Evolutionary conservation across 768 basidiomycete genomes (phyloP).

Genomic region (Suillus alpinus): DNA sequence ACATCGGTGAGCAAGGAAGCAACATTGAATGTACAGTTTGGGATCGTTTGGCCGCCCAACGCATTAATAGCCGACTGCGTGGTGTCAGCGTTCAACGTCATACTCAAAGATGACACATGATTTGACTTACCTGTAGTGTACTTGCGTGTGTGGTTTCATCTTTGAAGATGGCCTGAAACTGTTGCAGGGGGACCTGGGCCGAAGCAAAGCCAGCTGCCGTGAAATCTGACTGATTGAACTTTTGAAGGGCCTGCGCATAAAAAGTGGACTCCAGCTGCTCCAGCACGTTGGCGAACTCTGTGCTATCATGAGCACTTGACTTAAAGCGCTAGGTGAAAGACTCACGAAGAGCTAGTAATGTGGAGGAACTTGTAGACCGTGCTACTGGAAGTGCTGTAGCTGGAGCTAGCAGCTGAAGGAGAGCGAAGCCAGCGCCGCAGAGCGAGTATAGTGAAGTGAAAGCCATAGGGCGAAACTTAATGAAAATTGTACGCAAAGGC

Average conservation of each 20-base stretch:
- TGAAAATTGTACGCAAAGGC: not conserved
- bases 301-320: not conserved
- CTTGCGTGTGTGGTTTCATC: slow-evolving; percentile 64
- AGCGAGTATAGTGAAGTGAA: not conserved
- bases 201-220: slow-evolving; percentile 59
- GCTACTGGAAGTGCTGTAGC: slow-evolving; percentile 10
- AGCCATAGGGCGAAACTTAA: not conserved
- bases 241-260: slow-evolving; percentile 61
- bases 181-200: slow-evolving; percentile 52
- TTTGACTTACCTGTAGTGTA: slow-evolving; percentile 45
- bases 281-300: slow-evolving; percentile 75
- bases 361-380: slow-evolving; percentile 6
- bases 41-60: slow-evolving; percentile 53
- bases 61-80: slow-evolving; percentile 46
- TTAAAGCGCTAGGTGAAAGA: slow-evolving; percentile 10
- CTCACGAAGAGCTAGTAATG: slow-evolving; percentile 58
- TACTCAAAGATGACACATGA: not conserved
- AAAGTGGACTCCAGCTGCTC: slow-evolving; percentile 72
- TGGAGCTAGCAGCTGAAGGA: not conserved
- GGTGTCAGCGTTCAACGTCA: not conserved
- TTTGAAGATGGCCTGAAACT: slow-evolving; percentile 53
- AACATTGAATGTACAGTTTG: slow-evolving; percentile 69
- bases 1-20: slow-evolving; percentile 60
- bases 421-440: slow-evolving; percentile 1
- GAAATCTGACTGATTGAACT: slow-evolving; percentile 67